These are phyloP conservation scores for Botryotinia calthae DNA, from an alignment of 2,329 filamentous ascomycete genomes.

Conservation along the genomic window DNA sequence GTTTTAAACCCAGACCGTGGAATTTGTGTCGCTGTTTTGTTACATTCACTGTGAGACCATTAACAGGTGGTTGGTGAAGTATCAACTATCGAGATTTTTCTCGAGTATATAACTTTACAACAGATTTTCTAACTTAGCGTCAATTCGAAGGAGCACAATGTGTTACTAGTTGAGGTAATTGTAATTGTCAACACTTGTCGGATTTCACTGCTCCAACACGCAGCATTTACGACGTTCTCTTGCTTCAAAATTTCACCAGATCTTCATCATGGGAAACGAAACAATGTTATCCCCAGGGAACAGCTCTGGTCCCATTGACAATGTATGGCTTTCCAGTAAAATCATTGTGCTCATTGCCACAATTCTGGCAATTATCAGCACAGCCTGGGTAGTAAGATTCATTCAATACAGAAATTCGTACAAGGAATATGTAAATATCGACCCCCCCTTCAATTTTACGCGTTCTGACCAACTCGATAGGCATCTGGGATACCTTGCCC, in stretches of 20 bases:
- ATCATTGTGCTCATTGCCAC: not conserved
- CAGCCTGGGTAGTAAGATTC: not conserved
- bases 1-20: not conserved
- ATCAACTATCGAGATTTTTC: not conserved
- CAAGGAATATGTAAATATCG: slow-evolving; percentile 1
- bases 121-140: not conserved
- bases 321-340: not conserved
- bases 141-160: not conserved
- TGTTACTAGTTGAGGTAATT: not conserved
- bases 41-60: not conserved
- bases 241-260: not conserved
- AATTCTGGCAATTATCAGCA: not conserved
- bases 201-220: not conserved
- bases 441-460: not conserved
- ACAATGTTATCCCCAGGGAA: too few relatives aligned
- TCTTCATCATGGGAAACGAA: not conserved
- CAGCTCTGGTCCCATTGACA: too few relatives aligned
- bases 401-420: slow-evolving; percentile 11
- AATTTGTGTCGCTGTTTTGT: not conserved
- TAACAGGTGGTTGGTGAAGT: not conserved
- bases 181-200: not conserved
- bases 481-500: slow-evolving; percentile 12
- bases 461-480: not conserved
- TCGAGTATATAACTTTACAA: not conserved
- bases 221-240: not conserved